Evolutionary conservation across 306 rosid genomes (phyloP), one percentile per base, ranked within the genome.

Genomic region (Macrotyloma uniflorum): DNA sequence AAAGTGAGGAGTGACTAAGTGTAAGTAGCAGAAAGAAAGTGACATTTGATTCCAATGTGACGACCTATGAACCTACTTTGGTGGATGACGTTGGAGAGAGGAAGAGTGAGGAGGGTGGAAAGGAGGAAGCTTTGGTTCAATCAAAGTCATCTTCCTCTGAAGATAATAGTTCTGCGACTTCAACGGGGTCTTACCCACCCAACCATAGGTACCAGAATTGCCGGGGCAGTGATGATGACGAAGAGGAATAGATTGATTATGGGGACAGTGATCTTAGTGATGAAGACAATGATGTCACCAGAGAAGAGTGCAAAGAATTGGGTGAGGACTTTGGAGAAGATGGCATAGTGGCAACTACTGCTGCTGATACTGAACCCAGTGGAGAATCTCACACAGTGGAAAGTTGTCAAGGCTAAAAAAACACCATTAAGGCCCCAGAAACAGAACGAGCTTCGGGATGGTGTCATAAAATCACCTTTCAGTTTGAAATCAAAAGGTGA

Each of bases 321-420:
- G 38, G 50, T 8, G 79, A 62, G 55, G 79, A 70, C 32, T 70
- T 70, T 65, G 78, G 47, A 82, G 86, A 81, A 75, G 87, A 84
- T 78, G 91, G 72, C 2, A 80, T 59, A 19, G 76, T 57, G 7
- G 72, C 77, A 61, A 74, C 30, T 74, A 38, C 38, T 79, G 72
- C 47, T 30, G 68, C 47, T 23, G 45, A 64, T 78, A 79, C 74
- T 91, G 81, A 91, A 88, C 73, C 97, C 97, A 0, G 97, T 91
- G 15, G 97, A 94, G 70, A 92, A 94, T 35, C 86, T 94, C 28
- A 72, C 91, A 7, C 97, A 91, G 61, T 91, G 94, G 94, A 91
- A 92, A 86, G 86, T 81, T 49, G 89, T 80, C 13, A 92, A 94
- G 87, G 82, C 83, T 42, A 88, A 78, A 75, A 87, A 87, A 45